phyloP scores from a whole-genome alignment of 352 stramenopile species.

The Pythium insidiosum region DNA sequence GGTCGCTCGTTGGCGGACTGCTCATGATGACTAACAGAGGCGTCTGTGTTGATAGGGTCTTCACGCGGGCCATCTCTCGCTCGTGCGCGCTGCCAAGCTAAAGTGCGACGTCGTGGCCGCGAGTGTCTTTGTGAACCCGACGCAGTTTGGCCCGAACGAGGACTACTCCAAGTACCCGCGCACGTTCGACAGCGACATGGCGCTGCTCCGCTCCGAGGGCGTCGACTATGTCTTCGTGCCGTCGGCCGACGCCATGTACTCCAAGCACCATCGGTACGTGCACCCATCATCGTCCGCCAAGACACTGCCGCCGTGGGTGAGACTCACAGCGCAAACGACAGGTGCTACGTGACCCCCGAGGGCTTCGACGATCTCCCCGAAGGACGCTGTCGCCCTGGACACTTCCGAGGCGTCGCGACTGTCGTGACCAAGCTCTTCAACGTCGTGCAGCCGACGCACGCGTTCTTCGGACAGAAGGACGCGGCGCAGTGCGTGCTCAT shows the following conservation, averaged over 20 bases:
- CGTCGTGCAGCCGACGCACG: slow-evolving; percentile 93
- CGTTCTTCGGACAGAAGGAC: slow-evolving; percentile 99
- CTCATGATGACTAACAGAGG: background rate
- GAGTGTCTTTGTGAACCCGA: slow-evolving; percentile 99
- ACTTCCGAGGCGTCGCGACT: slow-evolving; percentile 98
- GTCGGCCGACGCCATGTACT: slow-evolving; percentile 84
- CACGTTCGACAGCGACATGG: slow-evolving; percentile 91
- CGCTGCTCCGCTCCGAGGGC: slow-evolving; percentile 72
- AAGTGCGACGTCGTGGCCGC: slow-evolving; percentile 93
- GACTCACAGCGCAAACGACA: no score
- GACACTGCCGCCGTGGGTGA: no score
- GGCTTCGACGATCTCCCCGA: slow-evolving; percentile 94
- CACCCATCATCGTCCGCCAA: no score
- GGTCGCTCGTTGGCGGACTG: background rate
- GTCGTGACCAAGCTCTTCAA: slow-evolving; percentile 99
- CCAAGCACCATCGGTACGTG: slow-evolving; percentile 49
- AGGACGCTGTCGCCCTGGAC: slow-evolving; percentile 88
- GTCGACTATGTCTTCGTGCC: slow-evolving; percentile 91
- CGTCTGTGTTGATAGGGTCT: slow-evolving; percentile 62
- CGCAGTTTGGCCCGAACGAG: slow-evolving; percentile 97
- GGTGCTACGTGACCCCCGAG: slow-evolving; percentile 90
- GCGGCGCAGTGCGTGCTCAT: slow-evolving; percentile 96
- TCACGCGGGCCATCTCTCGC: slow-evolving; percentile 92
- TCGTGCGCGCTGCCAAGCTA: slow-evolving; percentile 81
- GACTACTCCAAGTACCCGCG: slow-evolving; percentile 98